These are phyloP conservation scores for Epichloe gansuensis DNA, from an alignment of 2,329 filamentous ascomycete species.

Conservation along the genomic window DNA sequence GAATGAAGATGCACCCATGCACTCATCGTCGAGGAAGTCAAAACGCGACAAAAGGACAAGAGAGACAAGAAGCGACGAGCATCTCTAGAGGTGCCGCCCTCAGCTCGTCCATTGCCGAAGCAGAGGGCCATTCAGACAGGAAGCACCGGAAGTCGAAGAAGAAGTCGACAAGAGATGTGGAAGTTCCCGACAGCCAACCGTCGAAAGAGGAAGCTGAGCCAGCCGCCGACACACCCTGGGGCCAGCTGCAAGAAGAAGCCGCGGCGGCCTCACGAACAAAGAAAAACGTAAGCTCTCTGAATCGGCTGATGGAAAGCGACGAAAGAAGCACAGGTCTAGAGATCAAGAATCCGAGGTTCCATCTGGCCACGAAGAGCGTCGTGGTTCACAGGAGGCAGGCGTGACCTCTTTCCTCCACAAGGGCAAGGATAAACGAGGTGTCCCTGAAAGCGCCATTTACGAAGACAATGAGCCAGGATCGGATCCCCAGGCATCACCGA, in stretches of 20 bases:
- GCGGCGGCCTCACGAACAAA: slow-evolving; percentile 14
- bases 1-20: slow-evolving; percentile 12
- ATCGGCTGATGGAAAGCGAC: slow-evolving; percentile 18
- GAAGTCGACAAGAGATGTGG: slow-evolving; percentile 6
- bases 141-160: slow-evolving; percentile 18
- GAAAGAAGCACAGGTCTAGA: slow-evolving; percentile 21
- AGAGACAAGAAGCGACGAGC: slow-evolving; percentile 13
- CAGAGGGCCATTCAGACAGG: slow-evolving; percentile 7
- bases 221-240: slow-evolving; percentile 4
- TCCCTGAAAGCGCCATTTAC: slow-evolving; percentile 8
- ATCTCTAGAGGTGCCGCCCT: slow-evolving; percentile 4
- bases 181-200: slow-evolving; percentile 6
- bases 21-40: slow-evolving; percentile 13
- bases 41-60: slow-evolving; percentile 22
- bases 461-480: slow-evolving; percentile 11
- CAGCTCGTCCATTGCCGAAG: slow-evolving; percentile 7
- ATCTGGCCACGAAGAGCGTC: neutral
- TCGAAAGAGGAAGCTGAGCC: neutral
- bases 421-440: slow-evolving; percentile 3
- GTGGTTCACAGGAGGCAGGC: neutral
- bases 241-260: slow-evolving; percentile 7
- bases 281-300: slow-evolving; percentile 23
- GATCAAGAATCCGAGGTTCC: slow-evolving; percentile 12
- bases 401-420: slow-evolving; percentile 7
- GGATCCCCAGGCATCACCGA: slow-evolving; percentile 17